Base-by-base conservation (phyloP, 257 asterid species). In the Plantago major region DNA sequence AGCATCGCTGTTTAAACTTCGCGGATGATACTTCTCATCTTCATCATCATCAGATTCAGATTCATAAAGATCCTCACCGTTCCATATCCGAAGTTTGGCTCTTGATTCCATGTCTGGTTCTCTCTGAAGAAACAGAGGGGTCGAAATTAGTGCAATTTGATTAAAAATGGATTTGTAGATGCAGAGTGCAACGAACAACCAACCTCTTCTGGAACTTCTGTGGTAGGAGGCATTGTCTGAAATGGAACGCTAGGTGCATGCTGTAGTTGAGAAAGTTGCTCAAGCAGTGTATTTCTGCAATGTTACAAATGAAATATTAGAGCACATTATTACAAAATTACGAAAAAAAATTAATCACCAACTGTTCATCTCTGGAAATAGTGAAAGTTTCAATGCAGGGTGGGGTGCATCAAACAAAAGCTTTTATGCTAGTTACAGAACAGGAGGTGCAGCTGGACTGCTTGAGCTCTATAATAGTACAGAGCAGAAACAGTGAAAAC, bases 61-160 rank as follows among this genome's bases (percentile, higher is more conserved):
- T 63, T 60, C 80, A n/a, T 33, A 33, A 5, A 33, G 6, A 7
- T 53, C 73, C 1, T 84, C 87, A 33, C 97, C 95, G 54, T 79
- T 83, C 98, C 98, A 92, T 66, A 92, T 84, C 64, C 96, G 77
- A 12, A 88, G 97, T 76, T 88, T 86, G 38, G 84, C 89, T 57
- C 90, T 86, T 69, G 67, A 74, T 59, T 88, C 98, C 90, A 89
- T 84, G 62, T 69, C 77, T 60, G 75, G 89, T 74, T 92, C 97
- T 59, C 78, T 67, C 98, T 92, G 78, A 49, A 68, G 16, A 53
- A 46, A 67, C 60, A 58, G 51, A 42, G 1, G 48, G 50, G 69
- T 72, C 60, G 71, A 68, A 66, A 46, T 49, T 48, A 16, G 43
- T 58, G 57, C 66, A 66, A 63, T 48, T 60, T 40, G 45, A 53